These are phyloP conservation scores for Moelleriella libera DNA, from an alignment of 2,329 filamentous ascomycete genomes.

Conservation along the genomic window DNA sequence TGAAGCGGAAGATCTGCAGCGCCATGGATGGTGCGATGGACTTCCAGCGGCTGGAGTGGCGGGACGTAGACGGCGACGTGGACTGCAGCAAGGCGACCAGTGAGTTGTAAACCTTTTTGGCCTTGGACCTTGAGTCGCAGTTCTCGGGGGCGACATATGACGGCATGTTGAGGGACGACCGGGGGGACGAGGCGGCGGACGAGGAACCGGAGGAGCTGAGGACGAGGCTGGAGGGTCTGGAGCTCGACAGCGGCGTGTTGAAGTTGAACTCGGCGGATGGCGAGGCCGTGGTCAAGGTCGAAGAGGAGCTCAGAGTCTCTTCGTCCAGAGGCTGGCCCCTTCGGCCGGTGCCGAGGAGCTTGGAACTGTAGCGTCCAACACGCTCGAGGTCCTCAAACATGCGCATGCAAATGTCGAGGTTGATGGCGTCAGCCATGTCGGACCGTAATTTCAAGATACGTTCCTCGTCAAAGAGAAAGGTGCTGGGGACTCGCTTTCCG, in stretches of 20 bases:
- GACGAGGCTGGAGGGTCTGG: constrained; percentile 36
- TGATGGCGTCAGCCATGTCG: constrained; percentile 47
- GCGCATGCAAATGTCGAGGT: constrained; percentile 49
- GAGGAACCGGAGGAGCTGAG: constrained; percentile 37
- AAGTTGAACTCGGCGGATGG: constrained; percentile 28
- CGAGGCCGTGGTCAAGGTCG: constrained; percentile 1
- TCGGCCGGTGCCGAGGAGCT: constrained; percentile 4
- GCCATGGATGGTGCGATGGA: constrained; percentile 37
- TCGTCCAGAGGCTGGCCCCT: constrained; percentile 14
- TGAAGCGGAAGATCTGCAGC: constrained; percentile 44
- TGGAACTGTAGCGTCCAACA: constrained; percentile 21
- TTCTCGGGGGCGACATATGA: constrained; percentile 21
- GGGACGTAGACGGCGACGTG: constrained; percentile 22
- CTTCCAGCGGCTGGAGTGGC: constrained; percentile 34
- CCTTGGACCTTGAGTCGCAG: constrained; percentile 26
- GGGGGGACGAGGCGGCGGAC: constrained; percentile 36
- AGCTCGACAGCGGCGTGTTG: constrained; percentile 26
- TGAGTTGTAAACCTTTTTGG: constrained; percentile 35
- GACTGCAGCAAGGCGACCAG: constrained; percentile 41
- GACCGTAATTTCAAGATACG: constrained; percentile 44
- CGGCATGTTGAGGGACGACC: constrained; percentile 27
- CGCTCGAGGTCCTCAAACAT: constrained; percentile 39
- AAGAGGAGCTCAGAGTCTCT: constrained; percentile 7
- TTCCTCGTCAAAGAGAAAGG: constrained; percentile 52
- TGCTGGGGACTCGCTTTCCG: constrained; percentile 35